Evolutionary conservation across 257 asterid genomes (phyloP).

Genomic region (Schizonepeta tenuifolia): DNA sequence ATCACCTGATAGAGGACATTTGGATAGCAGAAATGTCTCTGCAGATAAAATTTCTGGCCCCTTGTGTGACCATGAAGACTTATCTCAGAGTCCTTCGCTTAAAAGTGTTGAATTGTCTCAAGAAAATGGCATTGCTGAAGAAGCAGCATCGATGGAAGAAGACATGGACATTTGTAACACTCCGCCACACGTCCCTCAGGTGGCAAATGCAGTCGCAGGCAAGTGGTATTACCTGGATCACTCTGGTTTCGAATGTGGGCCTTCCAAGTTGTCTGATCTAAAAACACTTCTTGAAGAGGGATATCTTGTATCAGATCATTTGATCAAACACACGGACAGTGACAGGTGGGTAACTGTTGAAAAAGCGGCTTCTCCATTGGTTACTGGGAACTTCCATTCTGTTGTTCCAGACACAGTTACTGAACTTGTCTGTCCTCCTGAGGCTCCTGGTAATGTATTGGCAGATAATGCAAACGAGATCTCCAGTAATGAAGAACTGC

Average conservation of each 20-base stretch:
- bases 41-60: constrained; percentile 43
- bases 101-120: constrained; percentile 49
- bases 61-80: constrained; percentile 41
- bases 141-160: constrained; percentile 91
- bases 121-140: constrained; percentile 69
- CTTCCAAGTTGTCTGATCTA: constrained; percentile 76
- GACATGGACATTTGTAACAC: constrained; percentile 99
- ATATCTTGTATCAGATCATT: constrained; percentile 85
- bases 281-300: constrained; percentile 83
- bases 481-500: constrained; percentile 43
- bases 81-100: constrained; percentile 43
- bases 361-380: constrained; percentile 90
- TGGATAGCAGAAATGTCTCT: constrained; percentile 45
- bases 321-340: constrained; percentile 77
- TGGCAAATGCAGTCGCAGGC: constrained; percentile 61
- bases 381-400: constrained; percentile 59
- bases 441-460: constrained; percentile 96
- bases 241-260: constrained; percentile 82
- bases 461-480: constrained; percentile 59
- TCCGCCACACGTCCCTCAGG: constrained; percentile 84
- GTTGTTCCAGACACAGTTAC: constrained; percentile 85
- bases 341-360: constrained; percentile 98
- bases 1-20: constrained; percentile 52
- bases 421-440: constrained; percentile 89
- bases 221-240: constrained; percentile 93